Base-by-base conservation (phyloP, 306 rosid species). In the Trichosanthes truncata region DNA sequence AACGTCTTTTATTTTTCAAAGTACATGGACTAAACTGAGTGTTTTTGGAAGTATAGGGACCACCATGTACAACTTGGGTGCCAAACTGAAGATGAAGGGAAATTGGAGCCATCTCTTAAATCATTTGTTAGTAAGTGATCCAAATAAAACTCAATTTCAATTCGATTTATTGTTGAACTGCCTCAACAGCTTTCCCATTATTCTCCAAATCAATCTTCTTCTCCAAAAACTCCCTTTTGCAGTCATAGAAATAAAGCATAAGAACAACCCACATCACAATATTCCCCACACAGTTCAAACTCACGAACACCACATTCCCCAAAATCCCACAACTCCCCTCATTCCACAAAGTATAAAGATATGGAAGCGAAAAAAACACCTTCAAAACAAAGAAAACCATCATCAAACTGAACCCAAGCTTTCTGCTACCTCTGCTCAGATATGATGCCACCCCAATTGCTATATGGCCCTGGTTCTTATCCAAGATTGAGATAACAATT, bases 221-320 rank as follows among this genome's bases (percentile, higher is more conserved):
- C 83, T 81, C 87, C 62, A 84, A 7, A 71, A 82, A 68, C 43
- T 86, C 31, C 74, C 77, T 84, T 79, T 89, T 83, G 81, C 90
- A 86, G 59, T 87, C 97, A 57, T 59, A 35, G 84, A 84, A 91
- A 83, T 93, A 89, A 51, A 85, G 78, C 74, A 88, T 65, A 59
- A 83, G 87, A 9, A 81, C 83, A 51, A 89, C 83, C 92, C 93
- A 91, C 87, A 90, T 90, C 48, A 88, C 65, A 66, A 86, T 81
- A 83, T 88, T 87, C 5, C 85, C 85, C 51, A 89, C 66, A 79
- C 79, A 84, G 33, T 82, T 79, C 75, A 88, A 67, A 63, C 87
- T 80, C 73, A 79, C 66, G 65, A 79, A 87, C 17, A 82, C 38
- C 77, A 85, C 29, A 69, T 85, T 81, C 55, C 81, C 52, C 78